These are phyloP conservation scores for Smallanthus sonchifolius DNA, from an alignment of 129 eudicot genomes.

Conservation along the genomic window DNA sequence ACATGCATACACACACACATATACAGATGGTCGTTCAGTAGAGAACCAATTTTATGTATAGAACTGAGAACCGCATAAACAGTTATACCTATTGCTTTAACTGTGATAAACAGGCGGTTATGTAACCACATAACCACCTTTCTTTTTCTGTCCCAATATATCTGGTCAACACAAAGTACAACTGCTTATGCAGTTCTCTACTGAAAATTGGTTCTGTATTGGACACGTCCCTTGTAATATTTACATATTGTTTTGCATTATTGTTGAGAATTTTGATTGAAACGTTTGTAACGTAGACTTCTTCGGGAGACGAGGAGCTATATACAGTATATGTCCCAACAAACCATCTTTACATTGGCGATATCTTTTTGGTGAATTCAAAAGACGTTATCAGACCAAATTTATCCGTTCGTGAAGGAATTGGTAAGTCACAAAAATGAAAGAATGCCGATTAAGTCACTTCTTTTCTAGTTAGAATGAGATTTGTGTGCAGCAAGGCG, in stretches of 20 bases:
- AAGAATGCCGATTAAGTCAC: not conserved
- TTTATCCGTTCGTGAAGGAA: slow-evolving; percentile 88
- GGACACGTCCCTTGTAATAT: not conserved
- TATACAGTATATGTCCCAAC: slow-evolving; percentile 81
- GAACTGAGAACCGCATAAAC: not conserved
- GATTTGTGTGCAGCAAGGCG: not conserved
- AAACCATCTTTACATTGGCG: slow-evolving; percentile 84
- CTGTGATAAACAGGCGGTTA: not conserved
- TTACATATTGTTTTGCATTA: not conserved
- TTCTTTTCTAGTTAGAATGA: not conserved
- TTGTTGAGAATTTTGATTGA: not conserved
- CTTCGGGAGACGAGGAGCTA: slow-evolving; percentile 73
- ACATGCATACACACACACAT: not conserved
- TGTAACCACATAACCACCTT: not conserved
- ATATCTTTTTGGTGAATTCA: slow-evolving; percentile 63
- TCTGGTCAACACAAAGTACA: not conserved
- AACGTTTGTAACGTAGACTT: slow-evolving; percentile 36
- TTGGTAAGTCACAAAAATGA: slow-evolving; percentile 41
- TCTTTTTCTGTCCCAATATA: not conserved
- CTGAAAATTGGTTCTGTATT: not conserved
- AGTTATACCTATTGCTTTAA: not conserved
- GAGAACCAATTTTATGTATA: not conserved
- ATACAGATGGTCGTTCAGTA: not conserved
- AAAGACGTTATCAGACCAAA: slow-evolving; percentile 75
- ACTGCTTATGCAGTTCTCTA: not conserved